A percentile compares a stretch with the other conserved stretches of the same genome.
Conservation (phyloP, 2,329 filamentous ascomycete genomes). For the Fusarium incarnatum region DNA sequence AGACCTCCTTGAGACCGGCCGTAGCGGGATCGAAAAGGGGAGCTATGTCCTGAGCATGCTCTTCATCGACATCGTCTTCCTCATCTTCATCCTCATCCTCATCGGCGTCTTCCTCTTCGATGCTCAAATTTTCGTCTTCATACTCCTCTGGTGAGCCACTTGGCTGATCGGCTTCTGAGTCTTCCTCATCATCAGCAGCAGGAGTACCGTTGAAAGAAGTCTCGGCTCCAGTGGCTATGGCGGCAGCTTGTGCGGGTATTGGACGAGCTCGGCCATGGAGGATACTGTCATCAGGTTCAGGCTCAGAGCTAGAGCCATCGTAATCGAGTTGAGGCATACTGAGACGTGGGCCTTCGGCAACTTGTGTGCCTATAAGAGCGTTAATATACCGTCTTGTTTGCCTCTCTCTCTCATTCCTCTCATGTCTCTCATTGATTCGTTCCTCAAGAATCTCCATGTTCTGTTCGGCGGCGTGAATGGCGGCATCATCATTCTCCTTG, state of each 20-base stretch:
- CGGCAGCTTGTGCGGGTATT: slow-evolving; percentile 11
- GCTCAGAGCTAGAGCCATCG: slow-evolving; percentile 53
- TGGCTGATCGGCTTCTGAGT: slow-evolving; percentile 10
- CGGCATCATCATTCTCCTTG: slow-evolving; percentile 46
- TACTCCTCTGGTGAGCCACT: slow-evolving; percentile 49
- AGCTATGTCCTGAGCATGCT: slow-evolving; percentile 41
- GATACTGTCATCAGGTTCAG: slow-evolving; percentile 52
- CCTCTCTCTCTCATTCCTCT: not conserved
- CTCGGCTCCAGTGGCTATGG: slow-evolving; percentile 45
- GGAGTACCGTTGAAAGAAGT: slow-evolving; percentile 47
- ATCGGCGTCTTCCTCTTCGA: slow-evolving; percentile 51
- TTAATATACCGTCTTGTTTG: slow-evolving; percentile 17
- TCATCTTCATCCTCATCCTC: slow-evolving; percentile 37
- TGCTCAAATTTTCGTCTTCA: slow-evolving; percentile 47
- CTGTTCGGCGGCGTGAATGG: slow-evolving; percentile 31
- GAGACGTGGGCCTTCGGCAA: slow-evolving; percentile 48
- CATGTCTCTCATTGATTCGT: not conserved
- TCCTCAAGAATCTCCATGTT: slow-evolving; percentile 14
- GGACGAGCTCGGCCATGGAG: slow-evolving; percentile 49
- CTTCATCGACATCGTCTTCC: slow-evolving; percentile 40
- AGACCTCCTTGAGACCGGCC: slow-evolving; percentile 80
- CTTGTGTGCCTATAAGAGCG: slow-evolving; percentile 44
- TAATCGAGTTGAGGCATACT: slow-evolving; percentile 53
- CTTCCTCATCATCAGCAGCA: slow-evolving; percentile 31
- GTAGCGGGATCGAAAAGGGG: slow-evolving; percentile 65